Evolutionary conservation across 352 stramenopile species (phyloP).

Genomic region (Pilasporangium apinafurcum): DNA sequence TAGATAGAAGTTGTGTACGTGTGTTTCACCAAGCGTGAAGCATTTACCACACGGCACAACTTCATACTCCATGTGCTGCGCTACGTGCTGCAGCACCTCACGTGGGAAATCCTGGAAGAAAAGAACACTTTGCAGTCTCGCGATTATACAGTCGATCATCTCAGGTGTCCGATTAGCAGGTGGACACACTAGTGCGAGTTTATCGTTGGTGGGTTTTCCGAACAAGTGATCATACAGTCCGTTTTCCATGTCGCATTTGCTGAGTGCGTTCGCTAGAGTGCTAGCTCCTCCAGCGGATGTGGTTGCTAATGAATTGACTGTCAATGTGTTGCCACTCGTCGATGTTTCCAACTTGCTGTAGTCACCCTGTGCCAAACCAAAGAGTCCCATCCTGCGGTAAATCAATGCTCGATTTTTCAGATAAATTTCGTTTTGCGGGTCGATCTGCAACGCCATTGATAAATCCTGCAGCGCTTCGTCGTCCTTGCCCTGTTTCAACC

Average conservation of each 20-base stretch:
- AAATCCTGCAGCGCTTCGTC: slow-evolving; percentile 23
- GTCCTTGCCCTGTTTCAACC: slow-evolving; percentile 44
- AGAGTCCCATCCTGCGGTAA: slow-evolving; percentile 44
- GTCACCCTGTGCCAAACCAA: slow-evolving; percentile 37
- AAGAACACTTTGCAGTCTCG: slow-evolving; percentile 40
- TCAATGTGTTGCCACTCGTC: too few species aligned
- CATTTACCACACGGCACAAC: slow-evolving; percentile 55
- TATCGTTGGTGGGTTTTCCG: slow-evolving; percentile 54
- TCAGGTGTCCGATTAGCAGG: slow-evolving; percentile 25
- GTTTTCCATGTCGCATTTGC: slow-evolving; percentile 39
- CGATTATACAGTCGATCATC: slow-evolving; percentile 41
- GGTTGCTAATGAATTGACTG: too few species aligned
- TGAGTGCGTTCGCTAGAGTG: background rate
- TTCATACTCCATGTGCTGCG: slow-evolving; percentile 53
- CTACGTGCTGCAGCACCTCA: slow-evolving; percentile 32
- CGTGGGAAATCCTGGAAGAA: slow-evolving; percentile 67
- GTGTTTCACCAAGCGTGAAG: slow-evolving; percentile 45
- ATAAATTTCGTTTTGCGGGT: slow-evolving; percentile 35
- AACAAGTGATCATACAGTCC: slow-evolving; percentile 65
- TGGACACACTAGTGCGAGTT: slow-evolving; percentile 46
- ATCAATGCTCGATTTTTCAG: slow-evolving; percentile 48
- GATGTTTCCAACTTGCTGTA: slow-evolving; percentile 36
- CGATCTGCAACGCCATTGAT: slow-evolving; percentile 27
- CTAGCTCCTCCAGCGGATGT: too few species aligned
- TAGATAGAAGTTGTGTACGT: slow-evolving; percentile 67